Base-by-base conservation (phyloP, 257 asterid genomes). In the Fraxinus americana region DNA sequence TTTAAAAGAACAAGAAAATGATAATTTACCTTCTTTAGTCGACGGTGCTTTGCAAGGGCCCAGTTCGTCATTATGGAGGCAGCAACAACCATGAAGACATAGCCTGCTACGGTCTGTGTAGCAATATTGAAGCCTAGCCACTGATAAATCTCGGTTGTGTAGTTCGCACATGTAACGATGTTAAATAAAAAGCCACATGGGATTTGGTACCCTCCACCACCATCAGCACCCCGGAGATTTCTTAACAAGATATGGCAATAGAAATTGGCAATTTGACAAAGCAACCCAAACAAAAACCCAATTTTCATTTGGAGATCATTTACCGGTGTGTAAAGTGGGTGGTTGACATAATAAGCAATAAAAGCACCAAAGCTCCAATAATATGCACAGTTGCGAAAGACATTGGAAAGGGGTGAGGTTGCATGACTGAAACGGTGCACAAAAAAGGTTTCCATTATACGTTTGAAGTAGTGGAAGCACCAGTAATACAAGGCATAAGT, bases 381-480 rank as follows among this genome's bases (percentile, higher is more conserved):
- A 82, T 96, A 93, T 57, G 96, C 94, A 77, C 99, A 96, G 91
- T 96, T 96, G 5, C 98, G 87, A 71, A 93, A 96, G 43, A 92
- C 99, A 70, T 96, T 93, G 3, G 97, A 82, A 74, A 95, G 75
- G 11, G 99, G 99, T n/a, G 99, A 96, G 5, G 99, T 93, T 39
- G 98, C 98, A 77, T 96, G 99, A 90, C 98, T 93, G 82, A 96
- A 96, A 8, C 94, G 97, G 84, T 96, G 99, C 78, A 96, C 97
- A 54, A 96, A 96, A 70, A 96, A 96, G 72, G 99, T 96, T 66
- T 96, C 98, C 91, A 91, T 84, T 25, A 93, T 93, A 45, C 99
- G 97, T 71, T 96, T 96, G 66, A 90, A 88, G 89, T 95, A 95
- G 88, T 95, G 99, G 83, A 95, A 88, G 72, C 95, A 91, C 98